A percentile compares a stretch with the other conserved stretches of the same genome.
phyloP scores from a whole-genome alignment of 805 yeast species.

The Scheffersomyces amazonensis region DNA sequence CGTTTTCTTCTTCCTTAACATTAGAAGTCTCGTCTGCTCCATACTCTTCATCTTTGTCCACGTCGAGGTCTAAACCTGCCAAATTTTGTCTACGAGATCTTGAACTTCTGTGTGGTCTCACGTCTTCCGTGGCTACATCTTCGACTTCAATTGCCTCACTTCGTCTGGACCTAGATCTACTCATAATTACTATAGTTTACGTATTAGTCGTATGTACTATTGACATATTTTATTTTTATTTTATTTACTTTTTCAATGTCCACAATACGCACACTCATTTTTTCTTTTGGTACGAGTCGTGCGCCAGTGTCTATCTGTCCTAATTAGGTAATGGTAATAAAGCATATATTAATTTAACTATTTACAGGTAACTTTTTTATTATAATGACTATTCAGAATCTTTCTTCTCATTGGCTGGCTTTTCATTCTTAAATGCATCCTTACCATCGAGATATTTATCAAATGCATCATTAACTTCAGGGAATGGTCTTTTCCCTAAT shows the following conservation, averaged over 20 bases:
- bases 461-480: conserved; percentile 87
- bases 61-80: conserved; percentile 13
- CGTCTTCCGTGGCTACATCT: conserved; percentile 7
- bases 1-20: conserved; percentile 10
- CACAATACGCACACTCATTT: no score
- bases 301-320: no score
- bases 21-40: not conserved
- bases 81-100: not conserved
- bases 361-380: no score
- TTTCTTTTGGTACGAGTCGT: not conserved
- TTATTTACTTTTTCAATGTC: no score
- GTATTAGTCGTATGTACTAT: no score
- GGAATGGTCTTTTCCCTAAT: conserved; percentile 89
- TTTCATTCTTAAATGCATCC: conserved; percentile 39
- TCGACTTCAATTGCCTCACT: conserved; percentile 11
- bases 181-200: no score
- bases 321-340: no score
- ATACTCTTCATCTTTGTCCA: conserved; percentile 19
- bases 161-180: conserved; percentile 14
- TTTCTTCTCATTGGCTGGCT: conserved; percentile 23
- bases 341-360: no score
- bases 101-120: not conserved
- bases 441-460: conserved; percentile 63
- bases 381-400: conserved; percentile 14
- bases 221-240: no score